Conservation (phyloP, 148 eudicot genomes). For the Camellia lanceoleosa region DNA sequence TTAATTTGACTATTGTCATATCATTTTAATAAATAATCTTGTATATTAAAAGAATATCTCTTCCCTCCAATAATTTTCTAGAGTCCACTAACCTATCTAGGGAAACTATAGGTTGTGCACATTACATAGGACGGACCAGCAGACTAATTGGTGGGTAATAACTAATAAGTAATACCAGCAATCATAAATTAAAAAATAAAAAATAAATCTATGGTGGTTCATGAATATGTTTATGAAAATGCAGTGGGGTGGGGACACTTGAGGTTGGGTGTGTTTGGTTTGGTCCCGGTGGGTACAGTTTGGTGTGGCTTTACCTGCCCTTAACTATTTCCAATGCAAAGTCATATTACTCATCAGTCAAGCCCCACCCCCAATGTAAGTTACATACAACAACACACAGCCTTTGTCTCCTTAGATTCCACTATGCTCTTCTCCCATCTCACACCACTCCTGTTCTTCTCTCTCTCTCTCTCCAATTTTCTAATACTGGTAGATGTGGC, state of each 20-base stretch:
- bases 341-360: not conserved
- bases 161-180: too few species aligned
- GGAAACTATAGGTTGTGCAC: too few species aligned
- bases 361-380: not conserved
- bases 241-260: not conserved
- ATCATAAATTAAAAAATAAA: too few species aligned
- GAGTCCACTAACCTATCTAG: too few species aligned
- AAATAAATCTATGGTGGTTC: not conserved
- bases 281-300: not conserved
- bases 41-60: too few species aligned
- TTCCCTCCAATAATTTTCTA: too few species aligned
- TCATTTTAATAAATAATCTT: too few species aligned
- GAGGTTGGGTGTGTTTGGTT: not conserved
- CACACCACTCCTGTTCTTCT: not conserved
- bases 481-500: slow-evolving; percentile 49
- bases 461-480: slow-evolving; percentile 6
- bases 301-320: slow-evolving; percentile 9
- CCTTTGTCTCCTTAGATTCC: slow-evolving; percentile 2
- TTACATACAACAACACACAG: not conserved
- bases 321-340: slow-evolving; percentile 2
- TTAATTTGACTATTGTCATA: too few species aligned
- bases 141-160: too few species aligned
- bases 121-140: too few species aligned
- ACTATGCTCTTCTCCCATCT: not conserved
- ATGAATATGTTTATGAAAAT: not conserved